phyloP scores from a whole-genome alignment of 1,139 yeast species.

The Pichia kudriavzevii region DNA sequence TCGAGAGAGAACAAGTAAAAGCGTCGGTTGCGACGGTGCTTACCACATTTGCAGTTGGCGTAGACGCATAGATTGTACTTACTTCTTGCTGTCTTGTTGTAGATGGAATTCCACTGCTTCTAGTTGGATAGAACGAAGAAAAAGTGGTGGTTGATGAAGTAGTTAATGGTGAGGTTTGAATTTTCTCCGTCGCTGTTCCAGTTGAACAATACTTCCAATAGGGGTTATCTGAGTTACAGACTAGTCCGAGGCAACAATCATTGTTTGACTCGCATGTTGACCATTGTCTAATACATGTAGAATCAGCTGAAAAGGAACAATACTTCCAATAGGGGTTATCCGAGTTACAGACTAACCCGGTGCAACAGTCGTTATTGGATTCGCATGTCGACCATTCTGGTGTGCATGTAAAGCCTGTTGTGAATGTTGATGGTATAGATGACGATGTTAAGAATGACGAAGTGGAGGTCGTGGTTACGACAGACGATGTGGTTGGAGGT shows the following conservation, averaged over 20 bases:
- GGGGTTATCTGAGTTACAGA: neutral
- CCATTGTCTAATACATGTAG: too few species aligned
- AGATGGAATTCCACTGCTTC: too few species aligned
- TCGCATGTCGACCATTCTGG: too few species aligned
- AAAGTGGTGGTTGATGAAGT: neutral
- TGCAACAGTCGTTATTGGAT: neutral
- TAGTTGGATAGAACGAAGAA: too few species aligned
- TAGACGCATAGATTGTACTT: neutral
- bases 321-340: neutral
- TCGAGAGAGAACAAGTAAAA: slow-evolving; percentile 3
- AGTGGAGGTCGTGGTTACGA: too few species aligned
- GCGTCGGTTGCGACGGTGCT: slow-evolving; percentile 2
- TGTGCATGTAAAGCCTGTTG: too few species aligned
- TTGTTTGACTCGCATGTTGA: neutral
- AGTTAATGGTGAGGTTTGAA: neutral
- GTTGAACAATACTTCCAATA: neutral
- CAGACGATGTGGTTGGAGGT: too few species aligned
- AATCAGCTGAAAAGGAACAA: too few species aligned
- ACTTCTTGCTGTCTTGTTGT: neutral
- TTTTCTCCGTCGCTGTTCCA: too few species aligned
- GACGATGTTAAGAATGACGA: too few species aligned
- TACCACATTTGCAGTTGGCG: neutral
- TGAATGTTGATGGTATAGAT: too few species aligned
- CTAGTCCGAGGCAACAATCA: slow-evolving; percentile 1
- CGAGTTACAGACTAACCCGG: slow-evolving; percentile 1